Percentiles rank a stretch among this genome's conserved stretches.
Evolutionary conservation across 106 monocot genomes (phyloP).

Genomic region (Dendrobium huoshanense): DNA sequence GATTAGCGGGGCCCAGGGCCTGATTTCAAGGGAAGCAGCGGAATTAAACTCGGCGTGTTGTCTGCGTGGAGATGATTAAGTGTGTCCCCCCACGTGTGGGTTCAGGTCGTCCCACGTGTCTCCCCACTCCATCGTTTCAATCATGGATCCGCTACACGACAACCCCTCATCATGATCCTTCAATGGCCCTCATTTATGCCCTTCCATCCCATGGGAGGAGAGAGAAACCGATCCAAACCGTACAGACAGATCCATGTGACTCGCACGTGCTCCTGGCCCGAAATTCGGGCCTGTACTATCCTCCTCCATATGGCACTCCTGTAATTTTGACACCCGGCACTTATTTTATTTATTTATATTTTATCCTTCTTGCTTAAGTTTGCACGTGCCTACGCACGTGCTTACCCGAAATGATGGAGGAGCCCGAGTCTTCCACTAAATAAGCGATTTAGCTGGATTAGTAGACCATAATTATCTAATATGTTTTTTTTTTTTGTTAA

Average conservation of each 20-base stretch:
- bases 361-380: not conserved
- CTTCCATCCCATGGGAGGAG: not conserved
- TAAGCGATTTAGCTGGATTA: too few species aligned
- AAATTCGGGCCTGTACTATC: not conserved
- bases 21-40: too few species aligned
- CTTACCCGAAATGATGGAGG: not conserved
- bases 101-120: not conserved
- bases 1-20: too few species aligned
- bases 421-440: too few species aligned
- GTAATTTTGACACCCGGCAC: not conserved
- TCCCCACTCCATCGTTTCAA: not conserved
- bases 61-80: not conserved
- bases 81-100: slow-evolving; percentile 1
- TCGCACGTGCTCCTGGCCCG: not conserved
- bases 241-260: not conserved
- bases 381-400: not conserved
- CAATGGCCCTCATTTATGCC: not conserved
- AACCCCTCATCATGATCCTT: slow-evolving; percentile 3
- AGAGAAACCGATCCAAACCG: not conserved
- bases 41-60: not conserved
- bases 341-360: not conserved
- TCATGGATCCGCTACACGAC: slow-evolving; percentile 1
- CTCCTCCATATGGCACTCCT: not conserved
- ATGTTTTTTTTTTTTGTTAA: too few species aligned
- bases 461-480: too few species aligned